Base-by-base conservation (phyloP, 805 yeast genomes). In the Candida ficus region DNA sequence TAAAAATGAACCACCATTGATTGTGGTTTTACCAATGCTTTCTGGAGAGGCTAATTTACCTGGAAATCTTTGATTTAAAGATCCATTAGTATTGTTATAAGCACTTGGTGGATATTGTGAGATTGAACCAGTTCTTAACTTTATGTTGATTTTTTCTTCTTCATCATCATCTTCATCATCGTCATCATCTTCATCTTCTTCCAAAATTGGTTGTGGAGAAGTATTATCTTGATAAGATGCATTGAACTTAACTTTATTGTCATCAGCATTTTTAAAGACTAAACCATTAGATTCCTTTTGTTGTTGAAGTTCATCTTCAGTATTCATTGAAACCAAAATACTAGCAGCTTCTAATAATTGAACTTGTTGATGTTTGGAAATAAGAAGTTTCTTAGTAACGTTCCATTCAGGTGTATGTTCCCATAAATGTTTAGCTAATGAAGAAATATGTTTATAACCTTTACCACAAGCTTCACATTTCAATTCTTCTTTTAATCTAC, bases 321-420 rank as follows among this genome's bases (percentile, higher is more conserved):
- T 21, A 23, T 49, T 48, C 53, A 52, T 52, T 10, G 52, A 40
- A 7, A 52, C 54, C 34, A 53, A 34, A 14, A 53, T 52, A 20
- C 55, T 50, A 7, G 58, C 58, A 19, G 56, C 58, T 29, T 53
- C 58, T 5, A 53, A 40, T 5, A 53, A 33, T 21, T 53, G 58
- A 1, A 53, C 55, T 27, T 53, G 56, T 32, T 53, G 58, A 34
- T 53, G 58, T 29, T 53, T 53, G 2, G 58, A 80, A 28, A 88
- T 85, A 28, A 83, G 67, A 39, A 87, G 66, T 58, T 83, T 84
- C 50, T 85, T 82, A 4, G 95, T 88, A 58, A 82, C 81, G 53
- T 79, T 84, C 96, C 96, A 87, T 57, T 88, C 95, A 0, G 95
- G 95, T 0, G 96, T 87, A 60, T 87, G 96, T 57, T 87, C 96